A percentile compares a stretch with the other conserved stretches of the same genome.
Evolutionary conservation across 192 early-diverging fungal species (phyloP).

Genomic region (Coemansia sp.): DNA sequence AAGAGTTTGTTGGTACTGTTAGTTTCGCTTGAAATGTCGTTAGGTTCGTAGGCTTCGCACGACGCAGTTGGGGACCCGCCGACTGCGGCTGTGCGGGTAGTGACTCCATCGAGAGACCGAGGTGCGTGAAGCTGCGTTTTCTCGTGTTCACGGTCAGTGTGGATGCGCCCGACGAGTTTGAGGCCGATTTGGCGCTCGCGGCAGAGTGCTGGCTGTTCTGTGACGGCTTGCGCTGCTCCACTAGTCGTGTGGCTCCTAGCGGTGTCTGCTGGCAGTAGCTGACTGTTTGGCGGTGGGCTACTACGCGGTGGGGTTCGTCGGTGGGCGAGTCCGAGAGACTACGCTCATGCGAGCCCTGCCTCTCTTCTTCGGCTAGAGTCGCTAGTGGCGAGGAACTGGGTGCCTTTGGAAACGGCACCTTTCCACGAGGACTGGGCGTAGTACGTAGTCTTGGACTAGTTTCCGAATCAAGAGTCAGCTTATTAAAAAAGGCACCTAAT

Average conservation of each 20-base stretch:
- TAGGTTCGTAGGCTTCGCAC: slow-evolving; percentile 37
- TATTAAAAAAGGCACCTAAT: slow-evolving; percentile 51
- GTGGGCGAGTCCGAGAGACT: slow-evolving; percentile 41
- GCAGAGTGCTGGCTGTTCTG: slow-evolving; percentile 44
- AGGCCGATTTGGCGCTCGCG: slow-evolving; percentile 17
- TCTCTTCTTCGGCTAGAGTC: background rate
- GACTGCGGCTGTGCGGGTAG: slow-evolving; percentile 13
- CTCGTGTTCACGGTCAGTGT: slow-evolving; percentile 36
- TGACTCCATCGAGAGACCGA: slow-evolving; percentile 52
- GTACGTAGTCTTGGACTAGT: slow-evolving; percentile 27
- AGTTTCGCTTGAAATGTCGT: slow-evolving; percentile 31
- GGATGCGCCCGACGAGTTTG: slow-evolving; percentile 29
- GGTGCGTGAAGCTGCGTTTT: slow-evolving; percentile 55
- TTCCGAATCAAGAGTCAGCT: slow-evolving; percentile 49
- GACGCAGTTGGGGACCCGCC: slow-evolving; percentile 31
- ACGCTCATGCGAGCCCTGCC: slow-evolving; percentile 30
- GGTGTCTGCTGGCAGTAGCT: slow-evolving; percentile 37
- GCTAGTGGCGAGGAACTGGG: slow-evolving; percentile 11
- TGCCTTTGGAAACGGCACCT: slow-evolving; percentile 16
- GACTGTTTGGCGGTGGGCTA: slow-evolving; percentile 39
- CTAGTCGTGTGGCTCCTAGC: slow-evolving; percentile 7
- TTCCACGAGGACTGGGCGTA: slow-evolving; percentile 18
- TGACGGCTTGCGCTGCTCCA: slow-evolving; percentile 40
- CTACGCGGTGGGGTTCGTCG: slow-evolving; percentile 9
- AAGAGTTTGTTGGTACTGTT: slow-evolving; percentile 42